Evolutionary conservation across 192 early-diverging fungal species (phyloP), one percentile per base, ranked within the genome.

Genomic region (Coemansia sp.): DNA sequence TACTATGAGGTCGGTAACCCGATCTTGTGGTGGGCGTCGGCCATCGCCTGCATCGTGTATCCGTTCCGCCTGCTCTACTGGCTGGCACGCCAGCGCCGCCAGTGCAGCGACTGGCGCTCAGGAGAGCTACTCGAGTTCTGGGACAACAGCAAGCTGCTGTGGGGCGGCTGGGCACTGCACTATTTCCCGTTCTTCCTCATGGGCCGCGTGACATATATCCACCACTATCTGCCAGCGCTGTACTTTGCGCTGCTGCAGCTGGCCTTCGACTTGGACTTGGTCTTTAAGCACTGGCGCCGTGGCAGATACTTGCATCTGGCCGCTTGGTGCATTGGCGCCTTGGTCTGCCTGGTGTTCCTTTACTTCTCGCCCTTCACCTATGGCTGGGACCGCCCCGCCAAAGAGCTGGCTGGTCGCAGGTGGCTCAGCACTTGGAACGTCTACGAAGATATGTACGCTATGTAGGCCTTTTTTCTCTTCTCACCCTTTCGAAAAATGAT

Each of bases 1-100:
- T 96, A 95, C 68, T 97, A 97, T 76, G 85, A 97, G 63, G 77
- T 96, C 12, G 95, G 96, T 24, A 97, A 98, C 83, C 90, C 94
- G 15, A 41, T 94, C n/a, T 85, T 91, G 34, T 97, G 95, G 95
- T 95, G 92, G 91, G 60, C 91, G 46, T 83, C 88, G 44, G 83
- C 90, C 27, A 50, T 82, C 10, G 71, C 33, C 53, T 84, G 70
- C 61, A 40, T 81, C 29, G 15, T 70, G 18, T 84, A 73, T 13
- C 79, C 82, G 66, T 64, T 74, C 68, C 76, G 70, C 4, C 33
- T 76, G 46, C 46, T 81, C 36, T 53, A 46, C 18, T 76, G 66
- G 62, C 49, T 75, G 12, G 49, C 40, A 40, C 71, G 70, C 43
- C 62, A 64, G 68, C 69, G 62, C 65, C 80, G 80, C 62, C 62